Conservation (phyloP, 2,329 filamentous ascomycete genomes). For the Apiospora pterosperma region DNA sequence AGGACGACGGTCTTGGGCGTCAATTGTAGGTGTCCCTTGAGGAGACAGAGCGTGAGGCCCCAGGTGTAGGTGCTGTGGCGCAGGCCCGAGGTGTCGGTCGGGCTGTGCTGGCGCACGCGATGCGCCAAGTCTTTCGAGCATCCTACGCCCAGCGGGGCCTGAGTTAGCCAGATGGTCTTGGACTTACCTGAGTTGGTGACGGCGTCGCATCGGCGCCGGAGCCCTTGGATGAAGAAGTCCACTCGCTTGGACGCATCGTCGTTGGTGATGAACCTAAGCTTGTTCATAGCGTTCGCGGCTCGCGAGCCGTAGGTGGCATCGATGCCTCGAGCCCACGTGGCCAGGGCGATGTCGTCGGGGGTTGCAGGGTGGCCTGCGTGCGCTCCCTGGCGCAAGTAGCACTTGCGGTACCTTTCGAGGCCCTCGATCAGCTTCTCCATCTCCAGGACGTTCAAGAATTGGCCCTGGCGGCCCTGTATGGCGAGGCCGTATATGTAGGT, state of each 20-base stretch:
- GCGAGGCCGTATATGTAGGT: conserved; percentile 4
- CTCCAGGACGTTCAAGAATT: background rate
- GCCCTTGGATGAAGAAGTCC: background rate
- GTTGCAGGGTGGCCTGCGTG: background rate
- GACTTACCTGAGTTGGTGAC: background rate
- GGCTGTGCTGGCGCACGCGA: conserved; percentile 6
- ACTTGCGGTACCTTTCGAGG: background rate
- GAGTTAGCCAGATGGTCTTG: background rate
- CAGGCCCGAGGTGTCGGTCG: background rate
- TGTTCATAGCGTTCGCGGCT: background rate
- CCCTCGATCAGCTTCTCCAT: conserved; percentile 2
- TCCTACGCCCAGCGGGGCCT: conserved; percentile 2
- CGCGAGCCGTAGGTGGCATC: background rate
- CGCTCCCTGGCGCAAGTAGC: background rate
- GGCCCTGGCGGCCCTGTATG: background rate
- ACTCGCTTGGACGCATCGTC: background rate
- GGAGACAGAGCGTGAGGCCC: background rate
- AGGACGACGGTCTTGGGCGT: background rate
- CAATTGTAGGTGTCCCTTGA: background rate
- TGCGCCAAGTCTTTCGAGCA: background rate
- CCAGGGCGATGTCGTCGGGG: background rate
- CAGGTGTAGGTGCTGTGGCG: conserved; percentile 4
- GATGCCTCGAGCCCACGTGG: background rate
- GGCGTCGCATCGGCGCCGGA: background rate
- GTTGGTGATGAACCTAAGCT: background rate